Evolutionary conservation across 1,139 yeast genomes (phyloP).

Genomic region (Kurtzmaniella quercitrusa): DNA sequence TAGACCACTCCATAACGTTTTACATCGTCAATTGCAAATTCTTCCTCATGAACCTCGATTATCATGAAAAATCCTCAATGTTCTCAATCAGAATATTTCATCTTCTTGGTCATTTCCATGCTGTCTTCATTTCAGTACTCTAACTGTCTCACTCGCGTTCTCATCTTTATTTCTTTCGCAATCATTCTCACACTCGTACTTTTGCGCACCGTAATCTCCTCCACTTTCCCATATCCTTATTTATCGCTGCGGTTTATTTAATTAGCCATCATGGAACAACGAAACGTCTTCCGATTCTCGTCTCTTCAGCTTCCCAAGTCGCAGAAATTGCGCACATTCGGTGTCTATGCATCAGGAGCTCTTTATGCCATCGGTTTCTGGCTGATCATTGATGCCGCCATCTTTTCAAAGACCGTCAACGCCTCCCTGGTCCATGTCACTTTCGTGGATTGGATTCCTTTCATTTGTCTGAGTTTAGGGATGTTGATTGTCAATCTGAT

Average conservation of each 20-base stretch:
- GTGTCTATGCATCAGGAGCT: conserved; percentile 74
- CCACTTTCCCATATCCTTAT: too few relatives aligned
- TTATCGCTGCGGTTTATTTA: not conserved
- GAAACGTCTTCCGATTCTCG: conserved; percentile 45
- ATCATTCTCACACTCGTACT: too few relatives aligned
- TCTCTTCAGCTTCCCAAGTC: conserved; percentile 62
- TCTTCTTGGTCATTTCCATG: too few relatives aligned
- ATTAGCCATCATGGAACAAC: conserved; percentile 28
- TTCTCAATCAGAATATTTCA: too few relatives aligned
- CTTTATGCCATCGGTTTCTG: conserved; percentile 86
- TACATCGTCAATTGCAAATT: too few relatives aligned
- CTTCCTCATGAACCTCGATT: too few relatives aligned
- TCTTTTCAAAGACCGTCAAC: conserved; percentile 79
- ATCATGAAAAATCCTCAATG: too few relatives aligned
- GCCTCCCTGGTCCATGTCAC: conserved; percentile 85
- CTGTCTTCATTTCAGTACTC: too few relatives aligned
- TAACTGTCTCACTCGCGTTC: too few relatives aligned
- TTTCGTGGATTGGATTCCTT: conserved; percentile 94
- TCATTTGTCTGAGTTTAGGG: conserved; percentile 82
- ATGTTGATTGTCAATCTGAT: conserved; percentile 90
- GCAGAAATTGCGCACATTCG: conserved; percentile 64
- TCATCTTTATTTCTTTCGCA: too few relatives aligned
- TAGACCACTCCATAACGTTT: too few relatives aligned
- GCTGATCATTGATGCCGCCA: conserved; percentile 83
- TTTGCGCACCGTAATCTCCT: too few relatives aligned